Evolutionary conservation across 73 alveolate genomes (phyloP).

Genomic region (Paramecium caudatum): DNA sequence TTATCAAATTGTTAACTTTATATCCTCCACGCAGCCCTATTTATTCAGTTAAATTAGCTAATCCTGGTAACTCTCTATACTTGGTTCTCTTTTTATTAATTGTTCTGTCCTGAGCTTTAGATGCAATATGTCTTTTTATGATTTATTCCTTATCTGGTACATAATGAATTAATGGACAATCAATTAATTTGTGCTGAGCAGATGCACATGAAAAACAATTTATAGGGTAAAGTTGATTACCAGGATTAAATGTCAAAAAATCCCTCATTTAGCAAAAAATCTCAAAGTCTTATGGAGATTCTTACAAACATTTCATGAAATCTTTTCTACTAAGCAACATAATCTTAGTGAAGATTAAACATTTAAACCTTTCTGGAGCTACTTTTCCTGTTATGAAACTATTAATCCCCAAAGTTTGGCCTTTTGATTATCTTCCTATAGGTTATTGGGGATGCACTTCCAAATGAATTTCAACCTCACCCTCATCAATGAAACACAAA

Average conservation of each 20-base stretch:
- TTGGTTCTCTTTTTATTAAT: not conserved
- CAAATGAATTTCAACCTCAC: conserved; percentile 38
- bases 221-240: not conserved
- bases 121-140: conserved; percentile 2
- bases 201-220: conserved; percentile 69
- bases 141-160: conserved; percentile 62
- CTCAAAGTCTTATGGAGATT: conserved; percentile 56
- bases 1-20: not conserved
- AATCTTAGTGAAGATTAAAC: conserved; percentile 21
- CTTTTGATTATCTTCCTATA: conserved; percentile 17
- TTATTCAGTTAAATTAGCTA: not conserved
- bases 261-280: conserved; percentile 50
- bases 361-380: not conserved
- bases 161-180: conserved; percentile 71
- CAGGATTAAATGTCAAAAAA: conserved; percentile 41
- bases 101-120: not conserved
- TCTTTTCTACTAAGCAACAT: conserved; percentile 36
- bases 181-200: conserved; percentile 55
- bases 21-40: conserved; percentile 19
- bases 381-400: conserved; percentile 54
- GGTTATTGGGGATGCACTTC: not conserved
- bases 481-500: conserved; percentile 67
- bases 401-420: conserved; percentile 35
- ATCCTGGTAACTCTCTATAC: not conserved
- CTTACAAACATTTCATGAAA: conserved; percentile 28